phyloP scores from a whole-genome alignment of 2,329 filamentous ascomycete genomes.

The Ophiostoma himal-ulmi region DNA sequence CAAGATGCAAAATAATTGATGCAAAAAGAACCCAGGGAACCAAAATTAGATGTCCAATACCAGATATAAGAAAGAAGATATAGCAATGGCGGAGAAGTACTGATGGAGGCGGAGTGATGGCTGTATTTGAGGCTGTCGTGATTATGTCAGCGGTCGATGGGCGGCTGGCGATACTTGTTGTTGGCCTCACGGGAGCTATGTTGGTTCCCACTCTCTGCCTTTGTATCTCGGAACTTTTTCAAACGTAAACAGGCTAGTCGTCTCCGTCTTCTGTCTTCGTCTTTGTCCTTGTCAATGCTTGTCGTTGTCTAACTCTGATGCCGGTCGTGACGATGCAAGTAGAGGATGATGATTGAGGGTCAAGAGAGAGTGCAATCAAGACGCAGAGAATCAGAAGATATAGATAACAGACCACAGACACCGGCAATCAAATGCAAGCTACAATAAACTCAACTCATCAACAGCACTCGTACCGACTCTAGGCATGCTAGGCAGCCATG shows the following conservation, averaged over 20 bases:
- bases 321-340: no score
- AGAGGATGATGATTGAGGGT: no score
- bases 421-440: neutral
- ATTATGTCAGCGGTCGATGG: neutral
- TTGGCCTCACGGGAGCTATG: constrained; percentile 1
- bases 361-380: no score
- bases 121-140: neutral
- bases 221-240: neutral
- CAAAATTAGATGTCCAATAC: neutral
- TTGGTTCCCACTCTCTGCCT: neutral
- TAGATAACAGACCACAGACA: neutral
- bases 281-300: no score
- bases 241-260: neutral
- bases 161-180: neutral
- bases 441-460: neutral
- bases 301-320: no score
- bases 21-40: neutral
- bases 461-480: neutral
- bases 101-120: neutral
- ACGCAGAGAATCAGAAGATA: neutral
- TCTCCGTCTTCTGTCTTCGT: neutral
- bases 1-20: neutral
- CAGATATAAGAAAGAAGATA: neutral
- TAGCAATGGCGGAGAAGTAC: neutral
- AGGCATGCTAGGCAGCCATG: constrained; percentile 8